phyloP scores from a whole-genome alignment of 805 yeast genomes.

The Zygosaccharomyces pseudorouxii region DNA sequence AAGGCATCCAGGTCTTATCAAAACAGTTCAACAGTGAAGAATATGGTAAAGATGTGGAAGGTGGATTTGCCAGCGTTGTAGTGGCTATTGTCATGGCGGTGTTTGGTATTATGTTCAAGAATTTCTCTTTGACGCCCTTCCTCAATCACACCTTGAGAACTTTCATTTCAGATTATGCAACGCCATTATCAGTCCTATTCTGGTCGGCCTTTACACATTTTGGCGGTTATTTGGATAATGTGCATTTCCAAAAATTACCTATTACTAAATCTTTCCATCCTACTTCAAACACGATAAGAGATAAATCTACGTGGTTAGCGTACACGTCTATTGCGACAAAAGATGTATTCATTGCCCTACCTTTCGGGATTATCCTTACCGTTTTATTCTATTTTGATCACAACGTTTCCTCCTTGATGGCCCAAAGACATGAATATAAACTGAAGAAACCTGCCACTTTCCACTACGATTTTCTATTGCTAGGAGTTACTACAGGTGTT shows the following conservation, averaged over 20 bases:
- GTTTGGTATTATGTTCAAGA: constrained; percentile 67
- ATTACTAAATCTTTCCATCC: constrained; percentile 72
- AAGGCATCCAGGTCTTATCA: constrained; percentile 78
- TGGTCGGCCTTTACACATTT: constrained; percentile 93
- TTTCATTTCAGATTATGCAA: constrained; percentile 78
- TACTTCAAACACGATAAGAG: constrained; percentile 39
- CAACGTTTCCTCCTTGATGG: constrained; percentile 88
- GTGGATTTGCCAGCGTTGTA: constrained; percentile 72
- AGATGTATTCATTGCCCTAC: constrained; percentile 82
- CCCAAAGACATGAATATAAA: constrained; percentile 79
- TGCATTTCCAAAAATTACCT: constrained; percentile 60
- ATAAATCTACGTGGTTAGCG: constrained; percentile 38
- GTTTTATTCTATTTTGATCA: constrained; percentile 90
- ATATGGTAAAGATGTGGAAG: constrained; percentile 31
- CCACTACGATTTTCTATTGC: constrained; percentile 84
- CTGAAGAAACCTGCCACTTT: constrained; percentile 82
- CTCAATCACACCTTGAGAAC: constrained; percentile 59
- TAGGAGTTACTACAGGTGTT: constrained; percentile 83
- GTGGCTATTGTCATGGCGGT: constrained; percentile 71
- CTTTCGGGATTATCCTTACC: constrained; percentile 84
- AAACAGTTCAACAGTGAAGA: constrained; percentile 55
- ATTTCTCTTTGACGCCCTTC: constrained; percentile 48
- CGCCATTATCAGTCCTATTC: constrained; percentile 77
- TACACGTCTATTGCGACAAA: constrained; percentile 47
- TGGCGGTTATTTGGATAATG: constrained; percentile 65